Percentiles rank a stretch among this genome's conserved stretches.
Conservation (phyloP, 2,329 filamentous ascomycete species). For the Rosellinia necatrix region DNA sequence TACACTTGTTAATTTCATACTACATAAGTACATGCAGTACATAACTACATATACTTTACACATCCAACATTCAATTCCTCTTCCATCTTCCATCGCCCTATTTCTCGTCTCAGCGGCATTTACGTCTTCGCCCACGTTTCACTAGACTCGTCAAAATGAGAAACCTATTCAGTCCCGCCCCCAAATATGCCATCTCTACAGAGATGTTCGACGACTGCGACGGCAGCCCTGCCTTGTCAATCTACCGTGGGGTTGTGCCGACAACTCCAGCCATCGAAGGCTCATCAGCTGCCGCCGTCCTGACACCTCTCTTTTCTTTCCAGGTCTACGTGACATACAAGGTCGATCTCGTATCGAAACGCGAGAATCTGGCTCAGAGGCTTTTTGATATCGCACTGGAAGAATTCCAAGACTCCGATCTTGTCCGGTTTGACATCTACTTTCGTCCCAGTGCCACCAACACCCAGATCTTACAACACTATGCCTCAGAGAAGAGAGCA, state of each 20-base stretch:
- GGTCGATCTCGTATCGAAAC: not conserved
- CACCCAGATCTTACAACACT: not conserved
- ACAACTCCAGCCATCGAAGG: too few species aligned
- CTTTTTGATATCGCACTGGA: not conserved
- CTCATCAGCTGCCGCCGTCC: not conserved
- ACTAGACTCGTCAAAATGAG: too few species aligned
- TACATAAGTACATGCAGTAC: too few species aligned
- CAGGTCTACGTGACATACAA: not conserved
- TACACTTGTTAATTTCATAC: too few species aligned
- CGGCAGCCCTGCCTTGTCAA: not conserved
- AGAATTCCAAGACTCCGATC: not conserved
- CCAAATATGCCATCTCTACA: conserved; percentile 2
- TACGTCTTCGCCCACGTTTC: too few species aligned
- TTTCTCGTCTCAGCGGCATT: too few species aligned
- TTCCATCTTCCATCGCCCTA: too few species aligned
- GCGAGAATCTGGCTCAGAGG: not conserved
- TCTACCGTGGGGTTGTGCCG: not conserved
- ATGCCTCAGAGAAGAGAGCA: not conserved
- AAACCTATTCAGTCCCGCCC: not conserved
- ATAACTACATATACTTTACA: too few species aligned
- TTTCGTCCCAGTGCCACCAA: not conserved
- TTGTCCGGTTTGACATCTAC: not conserved
- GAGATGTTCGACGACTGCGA: not conserved
- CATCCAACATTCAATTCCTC: too few species aligned
- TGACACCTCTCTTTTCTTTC: not conserved